These are phyloP conservation scores for Violaceomyces palustris DNA, from an alignment of 1,284 basidiomycete genomes.

Conservation along the genomic window DNA sequence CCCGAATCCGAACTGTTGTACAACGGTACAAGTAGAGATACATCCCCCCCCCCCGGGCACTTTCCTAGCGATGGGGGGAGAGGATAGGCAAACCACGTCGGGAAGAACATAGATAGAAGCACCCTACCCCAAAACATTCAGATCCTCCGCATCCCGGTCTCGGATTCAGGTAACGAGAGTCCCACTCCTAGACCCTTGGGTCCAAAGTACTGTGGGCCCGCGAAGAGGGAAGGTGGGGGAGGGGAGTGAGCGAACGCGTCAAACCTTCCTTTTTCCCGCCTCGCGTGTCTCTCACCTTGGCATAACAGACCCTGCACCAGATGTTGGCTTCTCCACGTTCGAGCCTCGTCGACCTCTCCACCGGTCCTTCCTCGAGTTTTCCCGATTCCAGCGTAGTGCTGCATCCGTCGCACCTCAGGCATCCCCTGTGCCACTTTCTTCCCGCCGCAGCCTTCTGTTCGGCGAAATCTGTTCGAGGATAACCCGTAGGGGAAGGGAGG, in stretches of 20 bases:
- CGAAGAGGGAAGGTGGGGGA: neutral
- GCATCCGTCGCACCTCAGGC: slow-evolving; percentile 49
- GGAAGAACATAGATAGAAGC: too few species aligned
- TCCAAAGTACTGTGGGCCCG: slow-evolving; percentile 19
- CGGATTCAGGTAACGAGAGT: slow-evolving; percentile 22
- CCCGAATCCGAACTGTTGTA: too few species aligned
- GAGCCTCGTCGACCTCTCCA: slow-evolving; percentile 3
- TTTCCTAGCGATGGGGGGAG: too few species aligned
- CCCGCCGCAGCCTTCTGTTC: slow-evolving; percentile 47
- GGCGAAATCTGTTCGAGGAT: slow-evolving; percentile 38
- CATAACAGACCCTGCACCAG: slow-evolving; percentile 49
- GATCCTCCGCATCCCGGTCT: too few species aligned
- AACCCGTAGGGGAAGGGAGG: neutral
- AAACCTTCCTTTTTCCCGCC: neutral
- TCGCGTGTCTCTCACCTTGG: slow-evolving; percentile 22
- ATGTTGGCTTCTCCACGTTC: slow-evolving; percentile 26
- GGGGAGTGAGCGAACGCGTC: neutral
- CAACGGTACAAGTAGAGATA: too few species aligned
- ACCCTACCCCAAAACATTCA: too few species aligned
- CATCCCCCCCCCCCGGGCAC: too few species aligned
- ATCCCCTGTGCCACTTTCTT: slow-evolving; percentile 47
- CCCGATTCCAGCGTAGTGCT: slow-evolving; percentile 41
- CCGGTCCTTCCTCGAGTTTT: slow-evolving; percentile 46
- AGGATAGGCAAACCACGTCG: too few species aligned
- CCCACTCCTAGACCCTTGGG: slow-evolving; percentile 29